Evolutionary conservation across 2,329 filamentous ascomycete species (phyloP), one percentile per base, ranked within the genome.

Genomic region (Ceratocystis papillata): DNA sequence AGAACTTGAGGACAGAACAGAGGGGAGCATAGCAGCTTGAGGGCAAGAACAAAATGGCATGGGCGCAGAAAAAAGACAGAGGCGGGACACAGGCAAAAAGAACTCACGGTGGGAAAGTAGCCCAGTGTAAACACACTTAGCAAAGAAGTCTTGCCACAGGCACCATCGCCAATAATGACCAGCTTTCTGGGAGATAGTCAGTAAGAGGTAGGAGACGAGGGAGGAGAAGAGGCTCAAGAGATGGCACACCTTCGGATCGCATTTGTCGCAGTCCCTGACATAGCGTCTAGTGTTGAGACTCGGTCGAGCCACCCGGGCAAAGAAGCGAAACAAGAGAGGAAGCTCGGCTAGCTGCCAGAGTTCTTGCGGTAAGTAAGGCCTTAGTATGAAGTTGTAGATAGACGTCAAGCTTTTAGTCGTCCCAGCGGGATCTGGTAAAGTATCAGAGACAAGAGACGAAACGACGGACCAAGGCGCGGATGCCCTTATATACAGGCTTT

Each of bases 81-180:
- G 33, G 33, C 57, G 37, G 60, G 65, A 63, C 41, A 22, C 61
- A 60, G 57, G 61, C 37, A 57, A 60, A 37, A 37, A 12, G 33
- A 37, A 84, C 90, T 79, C 81, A 96, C 93, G 73, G 91, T 96
- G 72, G 94, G 94, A 73, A 97, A 99, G 77, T 96, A 97, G 67
- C 94, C 94, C 65, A 99, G 81, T 45, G 94, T 99, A 77, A 99
- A 99, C 71, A 99, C 94, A 75, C 92, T 96, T 70, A 99, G 80
- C 72, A 99, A 79, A 85, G 90, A 96, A 64, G 94, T 99, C 81
- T 99, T 99, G 73, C 94, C 94, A 78, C 94, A 99, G 71, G 94
- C 94, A 80, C 94, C 94, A 74, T 96, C 92, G 69, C 92, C 92
- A 73, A 96, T 96, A 72, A 96, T 96, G 73, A 96, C 92, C 74